Conservation (phyloP, 2,329 filamentous ascomycete genomes). For the Alternaria novae-zelandiae region DNA sequence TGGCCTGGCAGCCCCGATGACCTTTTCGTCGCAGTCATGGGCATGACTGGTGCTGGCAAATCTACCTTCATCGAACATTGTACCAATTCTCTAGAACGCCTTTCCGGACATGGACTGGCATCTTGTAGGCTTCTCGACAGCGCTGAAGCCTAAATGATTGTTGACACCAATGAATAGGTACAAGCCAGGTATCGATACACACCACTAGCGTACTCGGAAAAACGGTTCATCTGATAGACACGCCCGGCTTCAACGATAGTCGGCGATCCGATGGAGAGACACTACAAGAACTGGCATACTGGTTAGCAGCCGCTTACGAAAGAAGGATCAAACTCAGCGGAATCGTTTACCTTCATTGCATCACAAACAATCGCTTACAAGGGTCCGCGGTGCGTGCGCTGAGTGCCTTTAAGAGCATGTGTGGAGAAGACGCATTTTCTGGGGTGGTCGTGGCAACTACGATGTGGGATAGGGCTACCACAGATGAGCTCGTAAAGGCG, state of each 20-base stretch:
- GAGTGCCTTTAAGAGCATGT: conserved; percentile 53
- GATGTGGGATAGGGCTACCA: conserved; percentile 46
- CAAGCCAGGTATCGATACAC: conserved; percentile 4
- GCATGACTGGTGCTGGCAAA: conserved; percentile 52
- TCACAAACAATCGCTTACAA: conserved; percentile 51
- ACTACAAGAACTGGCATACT: conserved; percentile 51
- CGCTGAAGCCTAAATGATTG: not conserved
- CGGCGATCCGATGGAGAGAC: conserved; percentile 52
- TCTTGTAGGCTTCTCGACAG: not conserved
- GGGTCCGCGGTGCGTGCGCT: conserved; percentile 52
- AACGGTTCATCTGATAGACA: conserved; percentile 16
- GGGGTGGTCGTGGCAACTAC: conserved; percentile 53
- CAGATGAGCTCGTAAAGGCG: not conserved
- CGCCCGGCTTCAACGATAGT: conserved; percentile 20
- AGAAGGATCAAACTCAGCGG: conserved; percentile 47
- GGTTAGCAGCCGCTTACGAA: conserved; percentile 43
- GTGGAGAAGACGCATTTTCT: conserved; percentile 49
- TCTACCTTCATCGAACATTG: conserved; percentile 43
- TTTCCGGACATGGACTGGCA: not conserved
- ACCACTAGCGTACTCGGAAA: not conserved
- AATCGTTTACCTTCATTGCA: conserved; percentile 56
- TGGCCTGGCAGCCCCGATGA: conserved; percentile 1
- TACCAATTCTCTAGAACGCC: not conserved
- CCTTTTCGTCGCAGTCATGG: conserved; percentile 47
- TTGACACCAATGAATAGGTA: not conserved